These are phyloP conservation scores for Protea cynaroides DNA, from an alignment of 164 flowering plant genomes.

Conservation along the genomic window DNA sequence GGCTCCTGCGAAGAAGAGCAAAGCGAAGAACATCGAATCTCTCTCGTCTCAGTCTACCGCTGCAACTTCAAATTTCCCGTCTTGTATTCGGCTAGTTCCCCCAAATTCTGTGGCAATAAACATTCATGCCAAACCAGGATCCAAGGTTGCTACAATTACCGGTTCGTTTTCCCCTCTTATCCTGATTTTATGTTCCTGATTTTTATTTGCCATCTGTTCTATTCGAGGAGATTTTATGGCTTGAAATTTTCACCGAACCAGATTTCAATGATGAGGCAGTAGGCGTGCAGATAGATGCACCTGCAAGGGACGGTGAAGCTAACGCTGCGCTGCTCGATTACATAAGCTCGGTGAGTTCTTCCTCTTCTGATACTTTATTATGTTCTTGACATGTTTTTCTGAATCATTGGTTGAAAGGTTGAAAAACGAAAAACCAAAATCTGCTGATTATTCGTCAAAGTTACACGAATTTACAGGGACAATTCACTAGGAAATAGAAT, in stretches of 20 bases:
- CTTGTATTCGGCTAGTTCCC: constrained; percentile 57
- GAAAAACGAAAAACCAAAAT: no score
- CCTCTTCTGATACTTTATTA: background rate
- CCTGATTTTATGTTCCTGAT: background rate
- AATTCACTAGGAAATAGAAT: no score
- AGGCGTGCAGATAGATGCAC: constrained; percentile 94
- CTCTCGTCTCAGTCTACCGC: constrained; percentile 7
- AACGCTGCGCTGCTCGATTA: constrained; percentile 85
- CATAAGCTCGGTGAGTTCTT: constrained; percentile 66
- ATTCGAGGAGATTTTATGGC: background rate
- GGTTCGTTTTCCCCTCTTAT: constrained; percentile 32
- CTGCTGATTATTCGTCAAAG: no score
- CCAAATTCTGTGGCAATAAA: constrained; percentile 84
- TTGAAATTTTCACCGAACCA: constrained; percentile 10
- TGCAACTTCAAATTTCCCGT: constrained; percentile 33
- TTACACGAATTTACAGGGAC: no score
- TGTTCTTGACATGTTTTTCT: background rate
- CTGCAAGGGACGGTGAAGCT: constrained; percentile 91
- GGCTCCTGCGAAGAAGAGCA: constrained; percentile 57
- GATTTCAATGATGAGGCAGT: constrained; percentile 80
- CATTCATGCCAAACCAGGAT: constrained; percentile 94
- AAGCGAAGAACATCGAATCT: constrained; percentile 16
- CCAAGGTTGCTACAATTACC: constrained; percentile 76
- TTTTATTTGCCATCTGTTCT: background rate
- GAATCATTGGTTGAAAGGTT: background rate